phyloP scores from a whole-genome alignment of 345 rosid genomes.

The Brassica nigra region DNA sequence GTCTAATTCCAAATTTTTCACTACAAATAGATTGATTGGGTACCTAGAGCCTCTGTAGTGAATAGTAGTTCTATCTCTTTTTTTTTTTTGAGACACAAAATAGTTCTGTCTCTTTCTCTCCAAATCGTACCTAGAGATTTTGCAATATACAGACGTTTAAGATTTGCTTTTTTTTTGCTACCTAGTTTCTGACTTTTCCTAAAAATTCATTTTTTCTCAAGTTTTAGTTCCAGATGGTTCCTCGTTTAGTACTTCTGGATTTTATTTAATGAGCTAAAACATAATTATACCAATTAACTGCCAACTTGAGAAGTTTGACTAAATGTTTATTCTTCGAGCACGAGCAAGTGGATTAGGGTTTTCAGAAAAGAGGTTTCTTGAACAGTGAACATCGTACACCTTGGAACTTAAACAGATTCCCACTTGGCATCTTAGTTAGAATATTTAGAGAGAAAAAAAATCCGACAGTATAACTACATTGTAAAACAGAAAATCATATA shows the following conservation, averaged over 20 bases:
- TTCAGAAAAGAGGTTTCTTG: constrained; percentile 26
- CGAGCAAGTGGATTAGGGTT: constrained; percentile 44
- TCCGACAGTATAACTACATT: background rate
- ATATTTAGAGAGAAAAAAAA: background rate
- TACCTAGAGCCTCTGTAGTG: constrained; percentile 11
- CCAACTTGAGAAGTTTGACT: background rate
- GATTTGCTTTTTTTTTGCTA: constrained; percentile 1
- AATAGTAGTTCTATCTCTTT: constrained; percentile 12
- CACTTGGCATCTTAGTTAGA: constrained; percentile 11
- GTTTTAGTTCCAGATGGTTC: background rate
- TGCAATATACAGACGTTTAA: constrained; percentile 14
- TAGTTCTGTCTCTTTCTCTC: constrained; percentile 18
- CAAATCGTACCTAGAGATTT: constrained; percentile 34
- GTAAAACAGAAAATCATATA: background rate
- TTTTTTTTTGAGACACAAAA: too few species aligned
- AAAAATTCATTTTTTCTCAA: background rate
- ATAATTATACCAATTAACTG: background rate
- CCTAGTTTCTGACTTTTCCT: constrained; percentile 12
- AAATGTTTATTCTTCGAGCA: constrained; percentile 30
- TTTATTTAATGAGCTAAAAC: background rate
- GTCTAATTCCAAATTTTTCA: constrained; percentile 12
- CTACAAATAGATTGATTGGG: background rate
- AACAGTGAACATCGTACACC: constrained; percentile 34
- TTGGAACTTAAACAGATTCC: constrained; percentile 37
- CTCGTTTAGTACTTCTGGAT: background rate